Evolutionary conservation across 169 alveolate genomes (phyloP).

Genomic region (Sarcocystis neurona): DNA sequence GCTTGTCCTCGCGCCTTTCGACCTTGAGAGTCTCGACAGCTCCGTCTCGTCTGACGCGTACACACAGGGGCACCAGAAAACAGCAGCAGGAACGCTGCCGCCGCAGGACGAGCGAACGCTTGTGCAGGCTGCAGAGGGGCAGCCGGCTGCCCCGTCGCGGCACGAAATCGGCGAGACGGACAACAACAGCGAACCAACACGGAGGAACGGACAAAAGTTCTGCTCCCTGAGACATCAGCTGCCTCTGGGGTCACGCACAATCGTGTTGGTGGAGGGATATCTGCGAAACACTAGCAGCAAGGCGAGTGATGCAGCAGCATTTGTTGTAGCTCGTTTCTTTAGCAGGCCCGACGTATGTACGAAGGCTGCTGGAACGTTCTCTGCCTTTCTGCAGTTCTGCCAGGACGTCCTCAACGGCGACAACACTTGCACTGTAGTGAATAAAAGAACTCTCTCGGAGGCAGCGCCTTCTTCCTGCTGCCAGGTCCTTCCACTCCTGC

Average conservation of each 20-base stretch:
- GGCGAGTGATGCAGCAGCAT: conserved; percentile 25
- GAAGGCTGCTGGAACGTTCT: not conserved
- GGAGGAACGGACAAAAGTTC: no score
- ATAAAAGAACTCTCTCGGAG: no score
- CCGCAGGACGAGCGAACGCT: not conserved
- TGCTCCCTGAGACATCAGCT: no score
- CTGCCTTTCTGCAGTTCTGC: conserved; percentile 1
- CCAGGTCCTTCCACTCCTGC: not conserved
- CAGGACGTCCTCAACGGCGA: conserved; percentile 12
- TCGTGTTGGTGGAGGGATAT: not conserved
- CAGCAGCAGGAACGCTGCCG: not conserved
- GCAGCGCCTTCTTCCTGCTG: no score
- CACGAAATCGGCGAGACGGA: no score
- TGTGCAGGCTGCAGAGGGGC: no score
- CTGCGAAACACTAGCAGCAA: not conserved
- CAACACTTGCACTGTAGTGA: no score
- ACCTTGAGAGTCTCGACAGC: conserved; percentile 32
- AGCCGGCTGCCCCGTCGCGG: no score
- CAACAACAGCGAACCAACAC: no score
- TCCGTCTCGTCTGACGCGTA: not conserved
- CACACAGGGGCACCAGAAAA: no score
- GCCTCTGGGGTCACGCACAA: not conserved
- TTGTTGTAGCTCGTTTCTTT: conserved; percentile 9
- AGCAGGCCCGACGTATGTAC: not conserved
- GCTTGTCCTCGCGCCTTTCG: conserved; percentile 54